These are phyloP conservation scores for Lagerstroemia speciosa DNA, from an alignment of 345 rosid species.

Conservation along the genomic window DNA sequence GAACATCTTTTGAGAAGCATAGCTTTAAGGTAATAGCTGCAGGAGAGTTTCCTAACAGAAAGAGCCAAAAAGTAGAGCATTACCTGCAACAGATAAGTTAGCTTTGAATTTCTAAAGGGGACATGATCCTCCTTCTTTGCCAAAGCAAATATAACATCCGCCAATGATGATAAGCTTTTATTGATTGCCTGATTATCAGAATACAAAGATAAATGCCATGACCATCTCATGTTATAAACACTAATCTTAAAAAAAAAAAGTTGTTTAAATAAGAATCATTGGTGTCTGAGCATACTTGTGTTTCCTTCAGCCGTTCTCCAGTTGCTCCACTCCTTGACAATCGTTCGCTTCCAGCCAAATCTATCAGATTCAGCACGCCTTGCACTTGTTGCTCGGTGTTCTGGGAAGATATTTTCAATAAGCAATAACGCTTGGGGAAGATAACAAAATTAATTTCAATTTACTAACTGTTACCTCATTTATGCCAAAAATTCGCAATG, in stretches of 20 bases:
- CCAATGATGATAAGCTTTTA: constrained; percentile 71
- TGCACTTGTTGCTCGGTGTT: constrained; percentile 88
- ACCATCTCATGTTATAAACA: neutral
- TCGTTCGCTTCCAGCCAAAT: constrained; percentile 96
- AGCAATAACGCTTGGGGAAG: constrained; percentile 1
- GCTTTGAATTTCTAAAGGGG: constrained; percentile 85
- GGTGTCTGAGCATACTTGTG: constrained; percentile 46
- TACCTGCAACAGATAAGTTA: constrained; percentile 94
- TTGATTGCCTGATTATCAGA: constrained; percentile 63
- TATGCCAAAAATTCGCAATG: constrained; percentile 68
- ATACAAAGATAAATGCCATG: neutral
- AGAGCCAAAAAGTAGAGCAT: neutral
- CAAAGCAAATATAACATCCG: constrained; percentile 84
- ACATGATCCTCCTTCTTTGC: constrained; percentile 94
- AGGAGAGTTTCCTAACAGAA: no score
- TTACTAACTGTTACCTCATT: constrained; percentile 50
- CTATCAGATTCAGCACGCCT: constrained; percentile 85
- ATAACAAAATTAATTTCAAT: neutral
- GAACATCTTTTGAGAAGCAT: no score
- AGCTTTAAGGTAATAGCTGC: no score
- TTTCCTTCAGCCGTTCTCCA: constrained; percentile 89
- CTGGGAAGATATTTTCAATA: constrained; percentile 27
- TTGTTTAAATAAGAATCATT: neutral
- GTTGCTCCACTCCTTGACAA: constrained; percentile 85
- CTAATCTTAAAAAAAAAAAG: neutral